These are phyloP conservation scores for Penicillium sp. DNA, from an alignment of 2,329 filamentous ascomycete species.

Conservation along the genomic window DNA sequence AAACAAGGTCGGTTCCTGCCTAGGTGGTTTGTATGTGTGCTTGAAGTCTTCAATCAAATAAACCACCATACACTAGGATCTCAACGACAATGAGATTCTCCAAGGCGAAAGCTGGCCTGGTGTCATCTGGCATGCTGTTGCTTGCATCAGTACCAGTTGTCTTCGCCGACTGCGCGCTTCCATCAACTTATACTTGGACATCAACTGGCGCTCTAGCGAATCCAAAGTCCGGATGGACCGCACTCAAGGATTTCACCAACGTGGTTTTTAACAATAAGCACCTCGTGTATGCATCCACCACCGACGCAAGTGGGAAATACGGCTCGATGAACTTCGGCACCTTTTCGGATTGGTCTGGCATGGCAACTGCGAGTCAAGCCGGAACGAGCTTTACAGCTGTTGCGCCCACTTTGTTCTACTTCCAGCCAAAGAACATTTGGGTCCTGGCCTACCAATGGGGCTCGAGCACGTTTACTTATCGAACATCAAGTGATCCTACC, in stretches of 20 bases:
- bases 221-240: slow-evolving; percentile 55
- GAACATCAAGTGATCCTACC: slow-evolving; percentile 58
- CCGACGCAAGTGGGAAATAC: slow-evolving; percentile 47
- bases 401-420: slow-evolving; percentile 65
- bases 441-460: slow-evolving; percentile 68
- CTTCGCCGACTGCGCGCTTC: slow-evolving; percentile 38
- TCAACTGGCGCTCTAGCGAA: slow-evolving; percentile 53
- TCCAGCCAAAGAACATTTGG: slow-evolving; percentile 61
- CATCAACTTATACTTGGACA: slow-evolving; percentile 59
- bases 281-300: slow-evolving; percentile 60
- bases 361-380: slow-evolving; percentile 55
- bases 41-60: not conserved
- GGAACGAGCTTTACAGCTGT: slow-evolving; percentile 50
- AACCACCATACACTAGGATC: not conserved
- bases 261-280: slow-evolving; percentile 58
- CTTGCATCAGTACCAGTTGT: not conserved
- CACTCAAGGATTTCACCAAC: slow-evolving; percentile 64
- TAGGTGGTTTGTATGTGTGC: not conserved
- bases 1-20: not conserved
- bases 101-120: not conserved
- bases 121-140: not conserved
- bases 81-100: not conserved
- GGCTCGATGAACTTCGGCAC: slow-evolving; percentile 61
- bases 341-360: slow-evolving; percentile 55
- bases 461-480: slow-evolving; percentile 59